Base-by-base conservation (phyloP, 306 rosid genomes). In the Medicago lupulina region DNA sequence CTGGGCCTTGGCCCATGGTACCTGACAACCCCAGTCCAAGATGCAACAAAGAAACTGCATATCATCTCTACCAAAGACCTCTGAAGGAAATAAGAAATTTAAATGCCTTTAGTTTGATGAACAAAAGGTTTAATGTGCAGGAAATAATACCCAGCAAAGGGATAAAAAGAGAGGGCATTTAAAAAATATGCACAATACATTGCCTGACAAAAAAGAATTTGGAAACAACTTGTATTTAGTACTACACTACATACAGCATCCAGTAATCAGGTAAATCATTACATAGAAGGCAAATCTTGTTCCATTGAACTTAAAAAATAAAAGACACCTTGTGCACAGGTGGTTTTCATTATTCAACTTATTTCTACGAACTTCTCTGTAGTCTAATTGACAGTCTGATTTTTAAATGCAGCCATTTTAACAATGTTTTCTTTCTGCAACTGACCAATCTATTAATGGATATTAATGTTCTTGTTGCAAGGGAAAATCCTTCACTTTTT, bases 11-110 rank as follows among this genome's bases (percentile, higher is more conserved):
- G 98, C 21, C 98, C 98, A 75, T 92, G 97, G 86, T 95, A 95
- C 86, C 86, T 95, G 67, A 95, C 97, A 79, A 95, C 99, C 69
- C 99, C 97, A 73, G 99, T 95, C 99, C 99, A 95, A 53, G 99
- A 95, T 53, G 99, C 96, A 83, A 90, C 99, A 88, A 95, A 95
- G 96, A 95, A 92, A 85, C 97, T 76, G 80, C 98, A 95, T 62
- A 95, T 90, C 82, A 95, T 84, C 93, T 95, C 98, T 82, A 90
- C 98, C 91, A 95, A 86, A 38, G 65, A 63, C 84, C 98, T 89
- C 98, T 92, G 90, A 71, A 82, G 15, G 71, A 82, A 75, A 82
- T 9, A 17, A 39, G n/a, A 73, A 64, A 59, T 64, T 31, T 17
- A 70, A 65, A 47, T 34, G 9, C 23, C 44, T 41, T 51, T 64